Evolutionary conservation across 164 flowering plant genomes (phyloP), one percentile per base, ranked within the genome.

Genomic region (Dillenia turbinata): DNA sequence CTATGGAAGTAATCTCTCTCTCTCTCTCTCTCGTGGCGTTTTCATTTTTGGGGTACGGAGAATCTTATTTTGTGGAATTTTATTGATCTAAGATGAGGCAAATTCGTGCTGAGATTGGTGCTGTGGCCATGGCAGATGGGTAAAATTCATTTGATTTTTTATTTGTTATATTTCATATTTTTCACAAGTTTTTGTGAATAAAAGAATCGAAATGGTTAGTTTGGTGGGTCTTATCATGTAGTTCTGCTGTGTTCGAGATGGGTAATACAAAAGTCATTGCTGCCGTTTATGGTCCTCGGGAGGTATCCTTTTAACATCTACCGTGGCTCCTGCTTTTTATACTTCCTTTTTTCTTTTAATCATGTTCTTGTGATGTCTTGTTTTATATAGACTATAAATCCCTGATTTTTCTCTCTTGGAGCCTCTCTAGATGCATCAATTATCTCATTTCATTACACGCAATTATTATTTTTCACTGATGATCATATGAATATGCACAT

Each of bases 261-360:
- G 98, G 98, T 9, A 90, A 90, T 65, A 93, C 98, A 15, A 90
- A 90, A 78, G 98, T 93, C 57, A 87, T 93, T 72, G 98, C 98
- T 69, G 98, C 94, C 3, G 98, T 93, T 12, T 93, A 93, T 71
- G 99, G 99, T 40, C 99, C 99, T 10, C 81, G 99, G 77, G 97
- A 94, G 97, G 98, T 94, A 77, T 5, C 17, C 55, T 16, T 16
- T 33, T 33, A 26, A 33, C 40, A 33, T 33, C 40, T 33, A 6
- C 40, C 6, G 40, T 33, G 40, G 40, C 40, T 33, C 40, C 4
- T 33, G 40, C 40, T 33, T 5, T 33, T 33, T 33, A 33, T 33
- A 33, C 40, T 33, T 33, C 7, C 7, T 33, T 33, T 33, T 26
- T 33, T 33, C 40, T 33, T 33, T 33, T 33, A 33, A 33, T 33